Percentiles rank a stretch among this genome's conserved stretches.
Conservation (phyloP, 2,329 filamentous ascomycete genomes). For the Alternaria sp. region DNA sequence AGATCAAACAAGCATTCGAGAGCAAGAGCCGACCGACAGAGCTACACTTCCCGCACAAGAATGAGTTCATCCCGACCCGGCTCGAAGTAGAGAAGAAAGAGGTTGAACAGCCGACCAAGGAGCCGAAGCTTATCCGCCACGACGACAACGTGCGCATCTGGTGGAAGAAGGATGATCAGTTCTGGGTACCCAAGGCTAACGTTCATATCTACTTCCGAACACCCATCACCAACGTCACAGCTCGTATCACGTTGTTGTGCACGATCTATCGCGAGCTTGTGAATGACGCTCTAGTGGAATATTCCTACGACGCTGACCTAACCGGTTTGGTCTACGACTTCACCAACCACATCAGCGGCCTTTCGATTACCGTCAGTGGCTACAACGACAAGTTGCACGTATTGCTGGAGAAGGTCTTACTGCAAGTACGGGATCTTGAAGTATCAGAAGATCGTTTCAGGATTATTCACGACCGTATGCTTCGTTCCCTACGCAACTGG, state of each 20-base stretch:
- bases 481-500: conserved; percentile 81
- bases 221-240: conserved; percentile 78
- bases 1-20: conserved; percentile 69
- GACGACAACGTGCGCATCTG: conserved; percentile 82
- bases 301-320: conserved; percentile 94
- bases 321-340: conserved; percentile 86
- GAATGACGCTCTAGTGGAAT: conserved; percentile 86
- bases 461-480: conserved; percentile 85
- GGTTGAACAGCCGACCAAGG: conserved; percentile 73
- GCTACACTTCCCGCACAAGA: conserved; percentile 87
- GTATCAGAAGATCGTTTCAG: conserved; percentile 87
- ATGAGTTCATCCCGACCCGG: conserved; percentile 93
- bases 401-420: conserved; percentile 84
- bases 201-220: conserved; percentile 81
- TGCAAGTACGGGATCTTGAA: conserved; percentile 82
- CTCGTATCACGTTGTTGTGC: conserved; percentile 78
- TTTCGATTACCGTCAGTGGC: conserved; percentile 80
- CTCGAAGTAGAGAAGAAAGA: conserved; percentile 96
- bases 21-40: conserved; percentile 68
- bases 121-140: conserved; percentile 83
- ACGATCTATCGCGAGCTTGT: conserved; percentile 85
- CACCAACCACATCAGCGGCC: conserved; percentile 71
- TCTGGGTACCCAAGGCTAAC: conserved; percentile 96
- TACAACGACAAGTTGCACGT: conserved; percentile 98
- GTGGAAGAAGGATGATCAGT: conserved; percentile 98